These are phyloP conservation scores for Ustilago trichophora DNA, from an alignment of 1,284 basidiomycete genomes.

Conservation along the genomic window DNA sequence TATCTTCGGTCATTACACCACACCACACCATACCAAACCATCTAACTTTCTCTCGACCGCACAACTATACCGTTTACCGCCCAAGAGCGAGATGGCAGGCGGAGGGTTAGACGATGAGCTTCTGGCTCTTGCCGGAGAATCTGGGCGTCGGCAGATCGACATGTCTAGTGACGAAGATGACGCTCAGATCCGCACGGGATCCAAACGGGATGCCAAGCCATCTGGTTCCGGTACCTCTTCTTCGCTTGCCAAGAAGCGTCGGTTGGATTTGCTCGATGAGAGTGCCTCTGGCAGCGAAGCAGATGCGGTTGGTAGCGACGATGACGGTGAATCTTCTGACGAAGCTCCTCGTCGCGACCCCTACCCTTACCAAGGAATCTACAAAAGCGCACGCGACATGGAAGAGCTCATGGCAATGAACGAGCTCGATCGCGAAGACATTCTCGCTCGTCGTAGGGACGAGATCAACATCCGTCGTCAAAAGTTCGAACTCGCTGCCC, in stretches of 20 bases:
- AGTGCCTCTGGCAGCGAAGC: conserved; percentile 42
- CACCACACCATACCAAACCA: no score
- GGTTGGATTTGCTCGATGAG: conserved; percentile 59
- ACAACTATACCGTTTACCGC: neutral
- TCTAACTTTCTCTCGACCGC: neutral
- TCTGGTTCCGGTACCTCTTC: conserved; percentile 1
- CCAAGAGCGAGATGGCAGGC: conserved; percentile 48
- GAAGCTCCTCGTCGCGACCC: conserved; percentile 13
- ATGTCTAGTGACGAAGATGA: conserved; percentile 71
- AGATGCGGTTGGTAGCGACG: no score
- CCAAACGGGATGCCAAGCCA: conserved; percentile 6
- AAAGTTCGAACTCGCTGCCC: conserved; percentile 77
- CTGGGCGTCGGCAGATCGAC: conserved; percentile 71
- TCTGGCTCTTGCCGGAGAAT: conserved; percentile 74
- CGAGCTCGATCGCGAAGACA: conserved; percentile 87
- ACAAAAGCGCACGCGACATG: conserved; percentile 82
- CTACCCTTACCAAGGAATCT: conserved; percentile 90
- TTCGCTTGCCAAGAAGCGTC: conserved; percentile 35
- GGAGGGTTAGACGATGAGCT: conserved; percentile 75
- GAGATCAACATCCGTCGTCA: conserved; percentile 81
- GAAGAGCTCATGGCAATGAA: conserved; percentile 79
- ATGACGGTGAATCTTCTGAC: conserved; percentile 16
- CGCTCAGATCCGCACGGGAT: conserved; percentile 68
- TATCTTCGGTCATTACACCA: no score
- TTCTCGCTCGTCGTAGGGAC: conserved; percentile 80